These are phyloP conservation scores for Rhodotorula sp. DNA, from an alignment of 1,284 basidiomycete species.

Conservation along the genomic window DNA sequence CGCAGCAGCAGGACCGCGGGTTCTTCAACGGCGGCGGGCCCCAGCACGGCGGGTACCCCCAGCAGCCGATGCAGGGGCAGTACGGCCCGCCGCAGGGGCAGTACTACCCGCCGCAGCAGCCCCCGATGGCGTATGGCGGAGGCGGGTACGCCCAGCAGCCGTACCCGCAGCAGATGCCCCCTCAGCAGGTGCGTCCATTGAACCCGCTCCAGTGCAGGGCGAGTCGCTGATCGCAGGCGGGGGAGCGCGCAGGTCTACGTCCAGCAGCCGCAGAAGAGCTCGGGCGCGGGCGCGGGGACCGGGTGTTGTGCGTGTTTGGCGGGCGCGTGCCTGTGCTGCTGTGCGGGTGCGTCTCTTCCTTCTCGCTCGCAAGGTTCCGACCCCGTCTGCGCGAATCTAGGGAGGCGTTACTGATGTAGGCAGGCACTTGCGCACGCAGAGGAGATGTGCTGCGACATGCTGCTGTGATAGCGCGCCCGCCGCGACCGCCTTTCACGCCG, in stretches of 20 bases:
- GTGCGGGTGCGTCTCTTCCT: constrained; percentile 1
- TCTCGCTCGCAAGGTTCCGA: neutral
- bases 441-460: constrained; percentile 21
- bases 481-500: no score
- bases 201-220: neutral
- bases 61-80: neutral
- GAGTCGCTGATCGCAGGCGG: neutral
- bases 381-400: no score
- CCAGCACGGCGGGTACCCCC: constrained; percentile 1
- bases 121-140: constrained; percentile 16
- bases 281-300: constrained; percentile 9
- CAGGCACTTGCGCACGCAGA: neutral
- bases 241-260: constrained; percentile 21
- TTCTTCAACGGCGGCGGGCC: neutral
- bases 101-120: constrained; percentile 15
- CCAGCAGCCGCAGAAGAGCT: constrained; percentile 28
- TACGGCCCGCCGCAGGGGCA: neutral
- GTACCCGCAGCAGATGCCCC: constrained; percentile 14
- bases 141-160: constrained; percentile 12
- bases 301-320: constrained; percentile 31
- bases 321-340: constrained; percentile 26
- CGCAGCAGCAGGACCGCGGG: no score
- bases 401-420: neutral
- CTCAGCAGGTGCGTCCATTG: constrained; percentile 6
- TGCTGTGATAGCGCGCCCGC: neutral